phyloP scores from a whole-genome alignment of 179 eudicot genomes.

The Silene vulgaris region DNA sequence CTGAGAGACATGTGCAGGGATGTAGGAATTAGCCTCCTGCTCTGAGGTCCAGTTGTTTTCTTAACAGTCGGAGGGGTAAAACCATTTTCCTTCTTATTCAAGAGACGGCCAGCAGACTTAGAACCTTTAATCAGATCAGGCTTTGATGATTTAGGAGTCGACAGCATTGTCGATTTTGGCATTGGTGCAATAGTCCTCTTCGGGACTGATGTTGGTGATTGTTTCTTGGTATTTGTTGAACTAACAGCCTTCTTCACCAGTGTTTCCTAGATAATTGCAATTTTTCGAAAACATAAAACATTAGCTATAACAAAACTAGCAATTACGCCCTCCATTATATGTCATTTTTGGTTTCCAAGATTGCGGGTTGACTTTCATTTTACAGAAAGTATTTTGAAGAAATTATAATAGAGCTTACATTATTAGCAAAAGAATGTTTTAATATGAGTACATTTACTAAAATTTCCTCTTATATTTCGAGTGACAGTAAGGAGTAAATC shows the following conservation, averaged over 20 bases:
- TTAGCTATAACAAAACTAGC: not conserved
- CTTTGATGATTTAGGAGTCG: slow-evolving; percentile 41
- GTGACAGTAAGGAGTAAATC: no score
- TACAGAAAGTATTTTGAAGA: no score
- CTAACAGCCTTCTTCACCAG: slow-evolving; percentile 34
- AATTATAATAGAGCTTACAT: no score
- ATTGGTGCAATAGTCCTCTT: slow-evolving; percentile 29
- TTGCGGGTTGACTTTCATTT: no score
- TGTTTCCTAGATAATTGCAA: slow-evolving; percentile 30
- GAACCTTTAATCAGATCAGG: slow-evolving; percentile 26
- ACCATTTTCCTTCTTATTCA: slow-evolving; percentile 41
- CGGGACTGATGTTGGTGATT: slow-evolving; percentile 37
- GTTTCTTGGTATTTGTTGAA: slow-evolving; percentile 39
- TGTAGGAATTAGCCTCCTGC: slow-evolving; percentile 43
- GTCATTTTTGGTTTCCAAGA: no score
- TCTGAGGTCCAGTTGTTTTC: slow-evolving; percentile 37
- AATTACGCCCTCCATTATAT: no score
- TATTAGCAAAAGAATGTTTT: no score
- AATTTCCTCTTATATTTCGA: no score
- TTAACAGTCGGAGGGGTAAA: slow-evolving; percentile 37
- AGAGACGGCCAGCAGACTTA: slow-evolving; percentile 32
- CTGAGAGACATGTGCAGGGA: slow-evolving; percentile 73
- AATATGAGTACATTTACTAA: no score
- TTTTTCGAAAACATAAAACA: slow-evolving; percentile 16
- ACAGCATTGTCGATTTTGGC: slow-evolving; percentile 28